Percentiles rank a stretch among this genome's conserved stretches.
These are phyloP conservation scores for Ogataea siamensis DNA, from an alignment of 805 yeast genomes.

Conservation along the genomic window DNA sequence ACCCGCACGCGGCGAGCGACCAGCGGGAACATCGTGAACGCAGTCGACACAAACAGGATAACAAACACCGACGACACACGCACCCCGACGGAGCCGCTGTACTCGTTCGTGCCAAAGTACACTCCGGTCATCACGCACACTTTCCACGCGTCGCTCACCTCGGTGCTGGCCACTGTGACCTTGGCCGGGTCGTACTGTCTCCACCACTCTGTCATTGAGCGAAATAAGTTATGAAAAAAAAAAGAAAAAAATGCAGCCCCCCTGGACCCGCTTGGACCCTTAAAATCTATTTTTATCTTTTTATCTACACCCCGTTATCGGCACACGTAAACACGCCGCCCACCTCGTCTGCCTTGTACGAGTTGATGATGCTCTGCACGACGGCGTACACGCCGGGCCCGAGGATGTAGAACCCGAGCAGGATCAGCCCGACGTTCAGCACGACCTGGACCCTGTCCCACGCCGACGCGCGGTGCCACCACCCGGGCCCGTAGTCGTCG, in stretches of 20 bases:
- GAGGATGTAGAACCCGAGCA: slow-evolving; percentile 50
- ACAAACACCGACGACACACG: slow-evolving; percentile 63
- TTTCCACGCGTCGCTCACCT: slow-evolving; percentile 20
- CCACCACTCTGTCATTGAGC: neutral
- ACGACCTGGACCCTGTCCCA: slow-evolving; percentile 1
- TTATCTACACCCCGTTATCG: slow-evolving; percentile 35
- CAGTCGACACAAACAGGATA: slow-evolving; percentile 49
- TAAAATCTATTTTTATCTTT: no score
- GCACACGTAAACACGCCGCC: slow-evolving; percentile 54
- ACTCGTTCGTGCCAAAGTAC: slow-evolving; percentile 19
- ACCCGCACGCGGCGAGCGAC: slow-evolving; percentile 52
- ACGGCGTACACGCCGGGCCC: slow-evolving; percentile 62
- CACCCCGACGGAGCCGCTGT: slow-evolving; percentile 29
- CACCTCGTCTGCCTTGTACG: slow-evolving; percentile 47
- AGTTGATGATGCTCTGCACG: slow-evolving; percentile 50
- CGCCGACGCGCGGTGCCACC: neutral
- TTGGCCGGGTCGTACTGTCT: slow-evolving; percentile 4
- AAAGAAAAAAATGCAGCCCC: no score
- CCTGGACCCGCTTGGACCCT: no score
- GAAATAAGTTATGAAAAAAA: no score
- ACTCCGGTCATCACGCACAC: slow-evolving; percentile 23
- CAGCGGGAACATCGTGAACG: slow-evolving; percentile 58
- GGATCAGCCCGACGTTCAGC: slow-evolving; percentile 36
- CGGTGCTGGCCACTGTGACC: slow-evolving; percentile 11
- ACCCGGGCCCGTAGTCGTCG: slow-evolving; percentile 23